These are phyloP conservation scores for Leptomonas pyrrhocoris DNA, from an alignment of 208 protist genomes.

Conservation along the genomic window DNA sequence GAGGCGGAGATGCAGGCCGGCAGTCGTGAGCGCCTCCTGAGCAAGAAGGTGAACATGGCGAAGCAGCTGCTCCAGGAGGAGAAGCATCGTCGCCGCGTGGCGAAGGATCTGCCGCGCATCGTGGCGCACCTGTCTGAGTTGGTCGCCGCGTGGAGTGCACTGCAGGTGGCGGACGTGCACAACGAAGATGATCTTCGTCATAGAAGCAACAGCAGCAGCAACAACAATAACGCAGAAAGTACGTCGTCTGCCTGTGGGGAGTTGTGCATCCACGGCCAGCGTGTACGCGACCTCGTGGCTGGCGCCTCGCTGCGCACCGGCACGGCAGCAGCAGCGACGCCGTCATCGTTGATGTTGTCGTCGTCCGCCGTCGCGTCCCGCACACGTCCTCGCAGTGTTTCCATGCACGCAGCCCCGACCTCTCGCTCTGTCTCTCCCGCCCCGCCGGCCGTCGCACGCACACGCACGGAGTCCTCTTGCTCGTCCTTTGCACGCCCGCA, in stretches of 20 bases:
- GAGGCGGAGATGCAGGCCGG: slow-evolving; percentile 50
- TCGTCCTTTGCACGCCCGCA: not conserved
- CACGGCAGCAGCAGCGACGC: not conserved
- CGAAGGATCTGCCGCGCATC: slow-evolving; percentile 68
- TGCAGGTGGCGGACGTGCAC: slow-evolving; percentile 27
- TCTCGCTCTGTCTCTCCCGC: slow-evolving; percentile 8
- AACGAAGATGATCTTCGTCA: not conserved
- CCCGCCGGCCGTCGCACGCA: not conserved
- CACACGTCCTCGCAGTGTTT: slow-evolving; percentile 14
- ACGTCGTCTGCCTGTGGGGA: slow-evolving; percentile 7
- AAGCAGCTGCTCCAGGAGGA: slow-evolving; percentile 84
- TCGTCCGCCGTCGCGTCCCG: not conserved
- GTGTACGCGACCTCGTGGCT: slow-evolving; percentile 30
- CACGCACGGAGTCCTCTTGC: slow-evolving; percentile 1
- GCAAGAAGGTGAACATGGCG: slow-evolving; percentile 85
- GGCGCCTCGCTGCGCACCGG: not conserved
- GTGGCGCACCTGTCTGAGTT: slow-evolving; percentile 46
- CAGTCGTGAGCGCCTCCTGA: slow-evolving; percentile 75
- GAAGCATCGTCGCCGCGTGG: slow-evolving; percentile 56
- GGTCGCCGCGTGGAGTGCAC: slow-evolving; percentile 47
- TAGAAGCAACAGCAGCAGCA: not conserved
- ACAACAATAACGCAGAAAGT: not conserved
- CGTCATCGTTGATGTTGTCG: not conserved
- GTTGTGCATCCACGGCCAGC: slow-evolving; percentile 29
- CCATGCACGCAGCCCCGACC: not conserved